Evolutionary conservation across 495 filamentous ascomycete genomes (phyloP), one percentile per base, ranked within the genome.

Genomic region (Penicillium pancosmium): DNA sequence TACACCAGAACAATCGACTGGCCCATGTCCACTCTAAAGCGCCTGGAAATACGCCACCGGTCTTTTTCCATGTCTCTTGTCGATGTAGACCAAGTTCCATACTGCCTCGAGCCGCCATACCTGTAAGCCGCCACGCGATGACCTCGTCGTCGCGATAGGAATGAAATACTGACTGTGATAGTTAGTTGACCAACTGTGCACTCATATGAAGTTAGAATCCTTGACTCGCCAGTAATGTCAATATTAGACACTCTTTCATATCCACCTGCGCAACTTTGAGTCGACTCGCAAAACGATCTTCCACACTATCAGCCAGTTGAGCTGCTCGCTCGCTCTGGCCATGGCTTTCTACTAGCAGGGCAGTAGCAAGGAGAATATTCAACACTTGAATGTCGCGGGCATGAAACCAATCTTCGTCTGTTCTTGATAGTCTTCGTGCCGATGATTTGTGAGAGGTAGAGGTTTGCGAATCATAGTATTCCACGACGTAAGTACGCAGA

Each of bases 131-230:
- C 89, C 91, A 93, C 13, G 88, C 85, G 25, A 91, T 81, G 4
- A 87, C 80, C 73, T 93, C 91, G 65, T 93, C 88, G 61, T 90
- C 90, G n/a, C 84, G 83, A 48, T 92, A 86, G 50, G 91, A 93
- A 62, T 91, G 83, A 68, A 94, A 96, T 47, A 92, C 90, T 2
- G 88, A 88, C 87, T 90, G 18, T 48, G 10, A 27, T 7, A 25
- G 52, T 40, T 18, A 33, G 13, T 16, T 9, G 16, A n/a, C 23
- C 35, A 21, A 57, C 5, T 18, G 9, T 21, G n/a, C 10, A 9
- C 4, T 3, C 0, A 15, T 13, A 48, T 19, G 23, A 21, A 13
- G 6, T 9, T 31, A 23, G 41, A 16, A 50, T 33, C 41, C 47
- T n/a, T 3, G 23, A 18, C 84, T 57, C 73, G 88, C 83, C 54